Percentiles rank a stretch among this genome's conserved stretches.
Conservation (phyloP, 345 rosid species). For the Hibiscus syriacus region DNA sequence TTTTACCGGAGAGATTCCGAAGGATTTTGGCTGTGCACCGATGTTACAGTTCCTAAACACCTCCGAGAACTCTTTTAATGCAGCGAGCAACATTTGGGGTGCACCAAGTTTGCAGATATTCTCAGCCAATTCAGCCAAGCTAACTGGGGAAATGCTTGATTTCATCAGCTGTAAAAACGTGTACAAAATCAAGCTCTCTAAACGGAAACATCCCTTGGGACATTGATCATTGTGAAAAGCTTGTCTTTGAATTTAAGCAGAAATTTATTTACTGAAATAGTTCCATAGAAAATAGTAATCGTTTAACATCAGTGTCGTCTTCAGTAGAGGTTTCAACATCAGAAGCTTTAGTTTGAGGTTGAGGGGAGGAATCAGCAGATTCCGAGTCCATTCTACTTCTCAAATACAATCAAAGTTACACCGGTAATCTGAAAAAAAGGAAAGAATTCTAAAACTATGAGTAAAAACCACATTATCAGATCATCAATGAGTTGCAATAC, state of each 20-base stretch:
- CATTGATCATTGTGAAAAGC: too few relatives aligned
- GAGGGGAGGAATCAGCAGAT: conserved; percentile 30
- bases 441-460: neutral
- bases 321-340: conserved; percentile 12
- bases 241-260: too few relatives aligned
- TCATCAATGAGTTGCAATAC: neutral
- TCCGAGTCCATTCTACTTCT: conserved; percentile 37
- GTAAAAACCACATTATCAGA: neutral
- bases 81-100: conserved; percentile 49
- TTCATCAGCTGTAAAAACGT: too few relatives aligned
- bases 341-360: conserved; percentile 23
- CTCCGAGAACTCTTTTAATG: conserved; percentile 51
- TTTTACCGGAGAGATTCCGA: too few relatives aligned
- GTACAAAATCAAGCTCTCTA: too few relatives aligned
- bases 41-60: neutral
- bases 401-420: conserved; percentile 1
- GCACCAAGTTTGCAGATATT: too few relatives aligned
- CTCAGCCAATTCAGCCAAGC: conserved; percentile 50
- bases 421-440: neutral
- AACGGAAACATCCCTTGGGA: too few relatives aligned
- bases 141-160: conserved; percentile 58
- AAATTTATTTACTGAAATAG: too few relatives aligned
- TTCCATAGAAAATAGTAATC: too few relatives aligned
- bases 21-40: too few relatives aligned
- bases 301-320: conserved; percentile 1